These are phyloP conservation scores for Phytophthora litchii DNA, from an alignment of 352 stramenopile genomes.

Conservation along the genomic window DNA sequence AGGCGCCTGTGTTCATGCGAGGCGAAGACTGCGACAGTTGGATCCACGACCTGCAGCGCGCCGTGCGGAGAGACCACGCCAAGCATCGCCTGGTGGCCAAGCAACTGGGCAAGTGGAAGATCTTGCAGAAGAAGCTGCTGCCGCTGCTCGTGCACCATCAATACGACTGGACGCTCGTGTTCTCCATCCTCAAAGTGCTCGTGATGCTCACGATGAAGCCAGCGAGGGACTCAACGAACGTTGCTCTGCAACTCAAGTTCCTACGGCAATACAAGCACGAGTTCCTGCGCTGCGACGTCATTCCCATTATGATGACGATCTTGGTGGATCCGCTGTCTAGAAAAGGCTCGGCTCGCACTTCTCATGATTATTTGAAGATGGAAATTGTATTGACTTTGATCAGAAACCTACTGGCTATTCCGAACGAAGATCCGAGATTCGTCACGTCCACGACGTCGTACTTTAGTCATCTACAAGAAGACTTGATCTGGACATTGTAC, in stretches of 20 bases:
- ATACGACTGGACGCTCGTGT: slow-evolving; percentile 85
- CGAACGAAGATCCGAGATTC: slow-evolving; percentile 79
- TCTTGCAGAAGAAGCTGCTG: slow-evolving; percentile 89
- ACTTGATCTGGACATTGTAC: slow-evolving; percentile 78
- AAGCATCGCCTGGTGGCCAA: slow-evolving; percentile 84
- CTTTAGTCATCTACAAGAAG: slow-evolving; percentile 81
- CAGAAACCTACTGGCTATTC: slow-evolving; percentile 82
- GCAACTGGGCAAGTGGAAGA: slow-evolving; percentile 86
- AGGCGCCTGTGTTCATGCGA: slow-evolving; percentile 72
- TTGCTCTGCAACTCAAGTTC: slow-evolving; percentile 82
- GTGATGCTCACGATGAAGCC: slow-evolving; percentile 92
- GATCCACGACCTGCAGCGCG: slow-evolving; percentile 88
- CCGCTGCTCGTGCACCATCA: slow-evolving; percentile 87
- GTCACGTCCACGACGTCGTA: slow-evolving; percentile 83
- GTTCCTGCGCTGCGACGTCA: slow-evolving; percentile 70
- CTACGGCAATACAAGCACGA: slow-evolving; percentile 86
- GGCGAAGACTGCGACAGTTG: slow-evolving; percentile 85
- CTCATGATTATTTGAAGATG: slow-evolving; percentile 84
- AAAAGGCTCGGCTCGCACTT: slow-evolving; percentile 60
- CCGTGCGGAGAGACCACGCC: slow-evolving; percentile 80
- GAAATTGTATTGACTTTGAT: slow-evolving; percentile 89
- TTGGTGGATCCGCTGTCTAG: slow-evolving; percentile 80
- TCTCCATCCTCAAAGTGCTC: slow-evolving; percentile 90
- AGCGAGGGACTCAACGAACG: slow-evolving; percentile 74
- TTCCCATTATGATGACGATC: slow-evolving; percentile 88